Evolutionary conservation across 2,329 filamentous ascomycete species (phyloP).

Genomic region (Chrysoporthe deuterocubensis): DNA sequence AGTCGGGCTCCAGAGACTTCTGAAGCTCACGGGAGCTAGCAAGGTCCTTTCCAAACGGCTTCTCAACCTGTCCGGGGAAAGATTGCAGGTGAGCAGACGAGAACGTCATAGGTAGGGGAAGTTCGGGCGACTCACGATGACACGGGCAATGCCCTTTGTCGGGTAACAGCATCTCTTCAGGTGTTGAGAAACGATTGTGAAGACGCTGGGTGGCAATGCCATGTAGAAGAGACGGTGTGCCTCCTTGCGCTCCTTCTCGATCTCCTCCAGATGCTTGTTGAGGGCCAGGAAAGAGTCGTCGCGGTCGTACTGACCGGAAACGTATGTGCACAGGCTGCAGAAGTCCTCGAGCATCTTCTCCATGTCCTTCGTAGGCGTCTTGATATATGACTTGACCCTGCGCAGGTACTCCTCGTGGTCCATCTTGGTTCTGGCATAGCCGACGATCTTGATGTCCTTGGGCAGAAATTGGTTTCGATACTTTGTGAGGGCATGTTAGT

Average conservation of each 20-base stretch:
- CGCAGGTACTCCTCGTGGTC: constrained; percentile 94
- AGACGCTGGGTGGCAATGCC: constrained; percentile 96
- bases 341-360: constrained; percentile 95
- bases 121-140: constrained; percentile 71
- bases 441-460: constrained; percentile 94
- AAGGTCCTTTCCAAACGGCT: constrained; percentile 98
- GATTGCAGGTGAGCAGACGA: constrained; percentile 23
- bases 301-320: constrained; percentile 97
- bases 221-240: constrained; percentile 98
- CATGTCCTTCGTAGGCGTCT: constrained; percentile 95
- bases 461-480: constrained; percentile 99
- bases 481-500: constrained; percentile 51
- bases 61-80: constrained; percentile 75
- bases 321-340: constrained; percentile 83
- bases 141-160: constrained; percentile 83
- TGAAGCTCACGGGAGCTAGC: constrained; percentile 92
- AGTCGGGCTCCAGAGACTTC: constrained; percentile 92
- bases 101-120: not conserved
- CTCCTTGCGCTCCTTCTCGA: constrained; percentile 82
- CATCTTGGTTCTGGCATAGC: constrained; percentile 99
- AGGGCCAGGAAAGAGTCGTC: constrained; percentile 91
- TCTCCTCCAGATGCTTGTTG: constrained; percentile 80
- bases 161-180: constrained; percentile 98
- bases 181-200: constrained; percentile 96
- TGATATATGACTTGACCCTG: constrained; percentile 97